A percentile compares a stretch with the other conserved stretches of the same genome.
These are phyloP conservation scores for Trichoderma sp. DNA, from an alignment of 2,329 filamentous ascomycete species.

Conservation along the genomic window DNA sequence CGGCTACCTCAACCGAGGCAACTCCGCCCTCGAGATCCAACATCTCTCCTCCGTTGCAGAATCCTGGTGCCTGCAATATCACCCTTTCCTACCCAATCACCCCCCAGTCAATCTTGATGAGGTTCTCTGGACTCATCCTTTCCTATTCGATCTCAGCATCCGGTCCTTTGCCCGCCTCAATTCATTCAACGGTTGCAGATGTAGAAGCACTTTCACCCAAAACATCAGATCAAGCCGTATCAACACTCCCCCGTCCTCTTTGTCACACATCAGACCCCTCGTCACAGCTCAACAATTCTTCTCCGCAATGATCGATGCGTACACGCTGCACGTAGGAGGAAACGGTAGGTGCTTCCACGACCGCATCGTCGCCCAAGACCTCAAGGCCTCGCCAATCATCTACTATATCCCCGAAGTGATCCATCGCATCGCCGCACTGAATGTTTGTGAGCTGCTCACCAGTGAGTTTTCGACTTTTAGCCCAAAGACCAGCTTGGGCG, in stretches of 20 bases:
- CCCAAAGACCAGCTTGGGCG: neutral
- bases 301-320: neutral
- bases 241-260: neutral
- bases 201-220: neutral
- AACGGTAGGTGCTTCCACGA: neutral
- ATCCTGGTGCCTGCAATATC: neutral
- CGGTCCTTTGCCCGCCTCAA: neutral
- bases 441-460: neutral
- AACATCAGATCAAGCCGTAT: neutral
- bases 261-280: neutral
- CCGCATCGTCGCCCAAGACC: neutral
- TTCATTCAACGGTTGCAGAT: neutral
- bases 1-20: neutral
- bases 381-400: neutral
- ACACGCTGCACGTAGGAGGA: neutral
- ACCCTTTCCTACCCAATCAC: neutral
- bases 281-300: constrained; percentile 1
- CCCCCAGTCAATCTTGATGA: neutral
- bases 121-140: neutral
- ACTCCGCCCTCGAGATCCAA: neutral
- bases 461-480: neutral
- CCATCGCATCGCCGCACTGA: neutral
- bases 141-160: neutral
- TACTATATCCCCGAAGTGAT: neutral
- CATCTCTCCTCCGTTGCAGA: neutral